A percentile compares a stretch with the other conserved stretches of the same genome.
phyloP scores from a whole-genome alignment of 2,329 filamentous ascomycete species.

The Huntiella savannae region DNA sequence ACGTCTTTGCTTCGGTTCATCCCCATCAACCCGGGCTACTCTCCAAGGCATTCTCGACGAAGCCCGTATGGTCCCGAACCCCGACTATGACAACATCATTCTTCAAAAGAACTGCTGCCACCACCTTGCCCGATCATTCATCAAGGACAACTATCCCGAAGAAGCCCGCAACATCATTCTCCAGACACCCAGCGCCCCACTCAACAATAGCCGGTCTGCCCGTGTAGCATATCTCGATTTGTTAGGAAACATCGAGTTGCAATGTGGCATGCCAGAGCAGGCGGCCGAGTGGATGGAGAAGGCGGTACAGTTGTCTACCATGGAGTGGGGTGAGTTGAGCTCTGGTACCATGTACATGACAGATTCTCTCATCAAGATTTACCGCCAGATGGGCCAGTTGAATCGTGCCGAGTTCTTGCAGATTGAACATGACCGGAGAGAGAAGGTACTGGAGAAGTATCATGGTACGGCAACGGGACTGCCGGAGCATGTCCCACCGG shows the following conservation, averaged over 20 bases:
- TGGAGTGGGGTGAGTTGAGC: constrained; percentile 8
- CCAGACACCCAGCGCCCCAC: constrained; percentile 5
- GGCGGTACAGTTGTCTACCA: constrained; percentile 7
- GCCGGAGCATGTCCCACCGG: constrained; percentile 7
- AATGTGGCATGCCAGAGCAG: constrained; percentile 5
- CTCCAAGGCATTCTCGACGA: constrained; percentile 7
- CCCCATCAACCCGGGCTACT: constrained; percentile 6
- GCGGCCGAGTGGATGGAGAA: constrained; percentile 10
- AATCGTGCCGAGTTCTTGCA: constrained; percentile 3
- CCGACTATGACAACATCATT: constrained; percentile 7
- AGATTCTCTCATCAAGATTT: constrained; percentile 10
- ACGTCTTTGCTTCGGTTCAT: constrained; percentile 7
- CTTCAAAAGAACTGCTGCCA: constrained; percentile 9
- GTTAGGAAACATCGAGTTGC: constrained; percentile 8
- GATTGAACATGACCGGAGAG: constrained; percentile 2
- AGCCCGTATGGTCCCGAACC: background rate
- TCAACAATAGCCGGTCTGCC: constrained; percentile 9
- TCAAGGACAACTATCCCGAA: constrained; percentile 9
- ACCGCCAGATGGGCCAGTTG: constrained; percentile 9
- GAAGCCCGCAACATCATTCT: constrained; percentile 6
- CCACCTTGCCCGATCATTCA: constrained; percentile 9
- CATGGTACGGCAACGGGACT: constrained; percentile 1
- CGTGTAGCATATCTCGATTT: constrained; percentile 10
- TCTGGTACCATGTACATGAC: constrained; percentile 10
- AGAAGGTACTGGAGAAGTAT: constrained; percentile 8